Evolutionary conservation across 441 rosid genomes (phyloP).

Genomic region (Heliophila coronopifolia): DNA sequence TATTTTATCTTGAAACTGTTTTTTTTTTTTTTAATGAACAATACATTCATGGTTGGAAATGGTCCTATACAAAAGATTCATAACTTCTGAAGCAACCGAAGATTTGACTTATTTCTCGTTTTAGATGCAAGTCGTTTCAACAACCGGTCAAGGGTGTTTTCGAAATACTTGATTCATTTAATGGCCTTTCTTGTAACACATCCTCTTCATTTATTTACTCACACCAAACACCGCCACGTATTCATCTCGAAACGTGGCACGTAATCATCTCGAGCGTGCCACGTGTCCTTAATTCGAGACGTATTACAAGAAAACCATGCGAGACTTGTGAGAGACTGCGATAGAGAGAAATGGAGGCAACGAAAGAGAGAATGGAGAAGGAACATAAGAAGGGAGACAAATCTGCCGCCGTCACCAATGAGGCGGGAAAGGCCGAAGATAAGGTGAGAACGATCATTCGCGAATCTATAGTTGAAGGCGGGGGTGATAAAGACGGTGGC

Average conservation of each 20-base stretch:
- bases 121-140: neutral
- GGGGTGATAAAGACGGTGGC: neutral
- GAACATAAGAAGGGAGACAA: constrained; percentile 5
- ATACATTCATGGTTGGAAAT: no score
- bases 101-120: neutral
- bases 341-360: constrained; percentile 23
- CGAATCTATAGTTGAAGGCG: constrained; percentile 12
- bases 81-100: no score
- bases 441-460: constrained; percentile 8
- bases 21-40: no score
- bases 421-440: constrained; percentile 2
- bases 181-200: neutral
- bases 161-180: neutral
- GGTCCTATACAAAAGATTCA: no score
- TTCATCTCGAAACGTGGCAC: no score
- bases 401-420: neutral
- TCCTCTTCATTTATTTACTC: neutral
- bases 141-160: neutral
- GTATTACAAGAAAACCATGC: neutral
- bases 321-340: neutral
- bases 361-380: constrained; percentile 24
- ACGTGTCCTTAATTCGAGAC: neutral
- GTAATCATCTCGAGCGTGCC: neutral
- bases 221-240: constrained; percentile 8
- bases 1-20: no score